phyloP scores from a whole-genome alignment of 441 rosid species.

The Daphne laureola region DNA sequence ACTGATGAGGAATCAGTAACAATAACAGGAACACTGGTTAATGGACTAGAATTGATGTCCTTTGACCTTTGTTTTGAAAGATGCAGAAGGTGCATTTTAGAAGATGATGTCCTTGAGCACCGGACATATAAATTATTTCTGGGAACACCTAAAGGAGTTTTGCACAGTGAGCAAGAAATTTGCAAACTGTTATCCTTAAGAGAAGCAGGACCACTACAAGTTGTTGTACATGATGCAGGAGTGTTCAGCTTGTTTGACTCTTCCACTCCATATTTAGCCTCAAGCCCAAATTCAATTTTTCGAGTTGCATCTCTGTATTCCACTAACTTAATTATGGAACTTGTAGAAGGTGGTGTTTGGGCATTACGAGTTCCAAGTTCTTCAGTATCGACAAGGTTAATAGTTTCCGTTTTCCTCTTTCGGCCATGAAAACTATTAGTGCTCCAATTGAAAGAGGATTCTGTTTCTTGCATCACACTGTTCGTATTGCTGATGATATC shows the following conservation, averaged over 20 bases:
- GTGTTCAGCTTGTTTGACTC: conserved; percentile 22
- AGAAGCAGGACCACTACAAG: conserved; percentile 17
- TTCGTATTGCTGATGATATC: conserved; percentile 23
- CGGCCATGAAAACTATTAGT: conserved; percentile 53
- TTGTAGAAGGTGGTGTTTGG: conserved; percentile 20
- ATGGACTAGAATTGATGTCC: conserved; percentile 22
- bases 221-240: conserved; percentile 4
- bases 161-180: conserved; percentile 65
- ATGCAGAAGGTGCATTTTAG: conserved; percentile 55
- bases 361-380: conserved; percentile 22
- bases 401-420: conserved; percentile 43
- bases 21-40: conserved; percentile 44
- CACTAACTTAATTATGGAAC: conserved; percentile 19
- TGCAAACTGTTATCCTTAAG: conserved; percentile 33
- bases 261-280: conserved; percentile 21
- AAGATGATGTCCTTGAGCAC: conserved; percentile 46
- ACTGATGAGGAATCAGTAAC: conserved; percentile 52
- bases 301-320: conserved; percentile 27
- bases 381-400: conserved; percentile 31
- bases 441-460: conserved; percentile 48
- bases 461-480: conserved; percentile 40
- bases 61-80: conserved; percentile 37
- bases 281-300: conserved; percentile 47
- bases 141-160: conserved; percentile 57
- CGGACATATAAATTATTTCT: conserved; percentile 44